Evolutionary conservation across 2,329 filamentous ascomycete genomes (phyloP).

Genomic region (Tolypocladium endophyticum): DNA sequence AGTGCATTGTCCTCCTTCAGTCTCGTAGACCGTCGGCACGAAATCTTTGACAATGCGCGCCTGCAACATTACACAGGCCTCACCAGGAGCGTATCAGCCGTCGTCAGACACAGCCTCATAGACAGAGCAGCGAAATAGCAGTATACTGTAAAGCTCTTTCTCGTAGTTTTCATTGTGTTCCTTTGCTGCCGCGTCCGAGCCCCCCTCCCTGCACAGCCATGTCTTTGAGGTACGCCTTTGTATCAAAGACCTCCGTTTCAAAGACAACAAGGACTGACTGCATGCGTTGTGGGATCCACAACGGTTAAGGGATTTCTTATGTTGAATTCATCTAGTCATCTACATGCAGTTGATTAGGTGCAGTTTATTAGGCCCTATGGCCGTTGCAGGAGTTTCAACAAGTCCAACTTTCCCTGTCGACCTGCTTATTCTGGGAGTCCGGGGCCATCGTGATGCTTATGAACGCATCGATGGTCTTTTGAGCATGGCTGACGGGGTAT

Average conservation of each 20-base stretch:
- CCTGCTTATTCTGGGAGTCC: neutral
- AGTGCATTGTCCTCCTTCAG: no score
- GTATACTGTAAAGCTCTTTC: neutral
- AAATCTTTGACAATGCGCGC: no score
- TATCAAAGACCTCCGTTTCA: neutral
- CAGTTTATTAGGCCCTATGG: neutral
- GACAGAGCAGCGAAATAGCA: neutral
- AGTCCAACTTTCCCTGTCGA: no score
- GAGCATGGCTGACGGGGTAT: no score
- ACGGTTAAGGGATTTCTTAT: rapidly evolving
- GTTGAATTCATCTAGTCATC: neutral
- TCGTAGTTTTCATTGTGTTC: neutral
- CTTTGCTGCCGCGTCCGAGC: neutral
- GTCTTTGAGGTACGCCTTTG: neutral
- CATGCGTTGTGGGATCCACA: neutral
- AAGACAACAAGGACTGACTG: neutral
- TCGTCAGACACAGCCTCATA: neutral
- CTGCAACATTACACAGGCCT: neutral
- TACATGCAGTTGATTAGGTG: neutral
- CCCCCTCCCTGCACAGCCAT: neutral
- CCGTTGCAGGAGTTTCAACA: neutral
- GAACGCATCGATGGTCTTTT: neutral
- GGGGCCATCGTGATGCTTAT: no score
- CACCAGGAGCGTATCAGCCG: neutral
- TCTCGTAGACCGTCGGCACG: neutral